Percentiles rank a stretch among this genome's conserved stretches.
Evolutionary conservation across 1,284 basidiomycete genomes (phyloP).

Genomic region (Leccinum fuscescens): DNA sequence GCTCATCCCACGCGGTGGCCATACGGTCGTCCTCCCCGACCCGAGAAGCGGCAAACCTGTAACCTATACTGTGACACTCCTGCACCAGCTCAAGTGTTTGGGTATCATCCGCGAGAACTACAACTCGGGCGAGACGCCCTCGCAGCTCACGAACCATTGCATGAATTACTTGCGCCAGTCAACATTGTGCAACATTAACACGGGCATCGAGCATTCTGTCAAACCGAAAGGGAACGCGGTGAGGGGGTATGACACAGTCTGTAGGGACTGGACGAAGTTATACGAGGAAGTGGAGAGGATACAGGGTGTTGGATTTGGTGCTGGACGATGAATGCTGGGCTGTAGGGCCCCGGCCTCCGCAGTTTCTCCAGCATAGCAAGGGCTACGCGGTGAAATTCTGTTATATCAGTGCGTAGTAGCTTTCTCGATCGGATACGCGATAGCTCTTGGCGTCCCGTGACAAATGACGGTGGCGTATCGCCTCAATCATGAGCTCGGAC

Average conservation of each 20-base stretch:
- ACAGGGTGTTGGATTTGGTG: neutral
- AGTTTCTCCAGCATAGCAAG: neutral
- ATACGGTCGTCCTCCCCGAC: slow-evolving; percentile 14
- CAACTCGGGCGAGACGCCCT: slow-evolving; percentile 2
- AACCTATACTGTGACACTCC: slow-evolving; percentile 17
- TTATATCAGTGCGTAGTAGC: no score
- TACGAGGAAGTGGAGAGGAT: slow-evolving; percentile 19
- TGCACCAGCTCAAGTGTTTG: slow-evolving; percentile 16
- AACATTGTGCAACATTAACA: slow-evolving; percentile 15
- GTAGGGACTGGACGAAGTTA: slow-evolving; percentile 18
- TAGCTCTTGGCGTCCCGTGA: neutral
- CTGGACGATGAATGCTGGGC: neutral
- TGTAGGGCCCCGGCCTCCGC: neutral
- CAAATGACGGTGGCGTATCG: neutral
- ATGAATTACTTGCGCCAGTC: slow-evolving; percentile 19
- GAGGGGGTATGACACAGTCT: slow-evolving; percentile 17
- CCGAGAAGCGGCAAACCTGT: slow-evolving; percentile 14
- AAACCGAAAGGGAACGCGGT: slow-evolving; percentile 7
- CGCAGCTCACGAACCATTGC: slow-evolving; percentile 15
- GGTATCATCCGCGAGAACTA: slow-evolving; percentile 18
- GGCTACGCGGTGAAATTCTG: neutral
- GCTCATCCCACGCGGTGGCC: slow-evolving; percentile 14
- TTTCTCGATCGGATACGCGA: neutral
- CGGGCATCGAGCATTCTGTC: slow-evolving; percentile 15
- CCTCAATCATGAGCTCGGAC: neutral